Evolutionary conservation across 2,329 filamentous ascomycete genomes (phyloP).

Genomic region (Beauveria sp.): DNA sequence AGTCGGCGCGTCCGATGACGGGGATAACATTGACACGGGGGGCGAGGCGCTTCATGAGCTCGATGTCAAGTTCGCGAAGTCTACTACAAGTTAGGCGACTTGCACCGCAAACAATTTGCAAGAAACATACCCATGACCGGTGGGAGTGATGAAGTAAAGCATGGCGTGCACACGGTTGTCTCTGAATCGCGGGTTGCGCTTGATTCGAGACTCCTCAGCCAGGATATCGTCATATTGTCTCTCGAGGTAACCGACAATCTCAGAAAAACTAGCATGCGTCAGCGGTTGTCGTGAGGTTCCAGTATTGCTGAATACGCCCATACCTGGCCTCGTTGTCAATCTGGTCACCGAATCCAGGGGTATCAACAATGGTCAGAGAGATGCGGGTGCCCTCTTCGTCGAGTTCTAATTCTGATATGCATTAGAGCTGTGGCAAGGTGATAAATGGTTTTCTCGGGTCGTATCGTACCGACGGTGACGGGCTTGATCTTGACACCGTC

Average conservation of each 20-base stretch:
- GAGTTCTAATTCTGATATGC: conserved; percentile 69
- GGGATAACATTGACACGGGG: conserved; percentile 98
- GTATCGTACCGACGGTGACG: conserved; percentile 74
- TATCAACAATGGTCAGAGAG: conserved; percentile 96
- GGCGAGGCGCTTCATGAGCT: conserved; percentile 98
- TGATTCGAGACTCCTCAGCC: conserved; percentile 98
- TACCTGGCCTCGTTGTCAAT: conserved; percentile 99
- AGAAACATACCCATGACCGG: conserved; percentile 71
- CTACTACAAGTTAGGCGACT: conserved; percentile 34
- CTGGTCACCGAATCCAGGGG: conserved; percentile 95
- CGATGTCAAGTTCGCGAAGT: conserved; percentile 96
- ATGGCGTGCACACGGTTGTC: conserved; percentile 98
- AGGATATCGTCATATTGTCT: conserved; percentile 99
- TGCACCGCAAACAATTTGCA: not conserved
- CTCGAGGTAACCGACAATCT: conserved; percentile 97
- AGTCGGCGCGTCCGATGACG: conserved; percentile 97
- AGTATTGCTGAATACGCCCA: conserved; percentile 13
- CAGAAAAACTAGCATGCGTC: conserved; percentile 63
- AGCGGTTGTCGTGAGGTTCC: not conserved
- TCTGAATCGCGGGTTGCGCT: conserved; percentile 99
- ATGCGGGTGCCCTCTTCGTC: conserved; percentile 98
- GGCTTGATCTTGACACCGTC: conserved; percentile 98
- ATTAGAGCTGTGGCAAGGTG: conserved; percentile 20
- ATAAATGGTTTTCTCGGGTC: conserved; percentile 6
- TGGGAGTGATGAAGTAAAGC: conserved; percentile 98